Conservation (phyloP, 208 protist genomes). For the Wallacemonas rigidus region DNA sequence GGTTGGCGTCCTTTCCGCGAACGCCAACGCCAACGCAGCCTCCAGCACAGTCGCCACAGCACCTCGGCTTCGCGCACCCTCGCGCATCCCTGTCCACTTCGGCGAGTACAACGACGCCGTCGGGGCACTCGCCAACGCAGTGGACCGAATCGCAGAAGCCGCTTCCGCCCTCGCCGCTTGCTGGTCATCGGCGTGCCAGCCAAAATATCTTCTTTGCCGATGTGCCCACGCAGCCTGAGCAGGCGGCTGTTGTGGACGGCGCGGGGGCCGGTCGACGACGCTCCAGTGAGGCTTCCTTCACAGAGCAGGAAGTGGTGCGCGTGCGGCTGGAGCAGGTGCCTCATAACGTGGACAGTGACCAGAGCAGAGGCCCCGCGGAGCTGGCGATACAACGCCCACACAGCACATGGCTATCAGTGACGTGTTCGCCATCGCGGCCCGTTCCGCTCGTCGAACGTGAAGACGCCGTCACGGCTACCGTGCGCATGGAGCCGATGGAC, state of each 20-base stretch:
- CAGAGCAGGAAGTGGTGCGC: not conserved
- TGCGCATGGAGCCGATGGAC: not conserved
- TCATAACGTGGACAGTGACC: not conserved
- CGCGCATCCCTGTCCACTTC: not conserved
- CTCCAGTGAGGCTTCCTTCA: conserved; percentile 5
- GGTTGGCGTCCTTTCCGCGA: too few relatives aligned
- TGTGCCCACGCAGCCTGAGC: not conserved
- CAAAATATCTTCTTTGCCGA: not conserved
- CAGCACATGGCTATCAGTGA: not conserved
- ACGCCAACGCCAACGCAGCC: too few relatives aligned
- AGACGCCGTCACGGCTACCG: not conserved
- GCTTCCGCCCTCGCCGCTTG: not conserved
- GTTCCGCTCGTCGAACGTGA: not conserved
- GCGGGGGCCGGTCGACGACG: not conserved
- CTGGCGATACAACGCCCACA: too few relatives aligned
- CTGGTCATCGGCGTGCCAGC: not conserved
- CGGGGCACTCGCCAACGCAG: not conserved
- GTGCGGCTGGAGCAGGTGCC: conserved; percentile 10
- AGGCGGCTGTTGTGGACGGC: not conserved
- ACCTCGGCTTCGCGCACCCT: not conserved
- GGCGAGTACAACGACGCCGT: not conserved
- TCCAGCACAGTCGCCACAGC: too few relatives aligned
- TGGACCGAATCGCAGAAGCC: conserved; percentile 12
- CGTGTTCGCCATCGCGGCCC: not conserved
- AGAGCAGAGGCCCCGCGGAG: too few relatives aligned